Base-by-base conservation (phyloP, 257 asterid genomes). In the Solanum medicagineum region DNA sequence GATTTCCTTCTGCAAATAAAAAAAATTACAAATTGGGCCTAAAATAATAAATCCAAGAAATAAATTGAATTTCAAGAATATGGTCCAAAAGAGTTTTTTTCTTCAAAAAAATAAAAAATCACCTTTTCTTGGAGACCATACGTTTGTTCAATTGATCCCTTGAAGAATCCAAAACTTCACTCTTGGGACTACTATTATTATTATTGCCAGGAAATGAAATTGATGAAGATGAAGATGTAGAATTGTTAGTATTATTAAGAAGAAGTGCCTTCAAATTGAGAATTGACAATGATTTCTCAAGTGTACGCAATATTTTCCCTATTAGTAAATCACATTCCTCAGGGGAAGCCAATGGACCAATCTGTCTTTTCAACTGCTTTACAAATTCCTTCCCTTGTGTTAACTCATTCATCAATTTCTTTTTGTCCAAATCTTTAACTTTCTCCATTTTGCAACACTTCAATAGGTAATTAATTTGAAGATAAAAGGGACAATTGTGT, bases 321-420 rank as follows among this genome's bases (percentile, higher is more conserved):
- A 96, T 3, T 54, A 94, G 86, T 54, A 45, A 54, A 80, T 87
- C 91, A 69, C 95, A 89, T 10, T 86, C 59, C 47, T 90, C 88
- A 16, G 59, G 85, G 8, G 85, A 86, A 73, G 54, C 65, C 12
- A 84, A 16, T 1, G 91, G 89, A 49, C 87, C 90, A 56, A 92
- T 90, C 63, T 90, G 89, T 7, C 81, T 88, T 79, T 88, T 92
- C 87, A 96, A 90, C 91, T 92, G 91, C 49, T 89, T 91, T 51
- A 98, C 96, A n/a, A 90, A 87, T 65, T 93, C 94, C 87, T 82
- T 91, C 55, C 99, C 99, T 85, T 92, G 92, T 36, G 87, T 92
- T 42, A 96, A 85, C 85, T 92, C 93, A 63, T 47, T 77, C 17
- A 92, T 83, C 11, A 92, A 88, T 47, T 16, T 85, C 20, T 62